These are phyloP conservation scores for Flagelloscypha sp. DNA, from an alignment of 768 basidiomycete genomes.

Conservation along the genomic window DNA sequence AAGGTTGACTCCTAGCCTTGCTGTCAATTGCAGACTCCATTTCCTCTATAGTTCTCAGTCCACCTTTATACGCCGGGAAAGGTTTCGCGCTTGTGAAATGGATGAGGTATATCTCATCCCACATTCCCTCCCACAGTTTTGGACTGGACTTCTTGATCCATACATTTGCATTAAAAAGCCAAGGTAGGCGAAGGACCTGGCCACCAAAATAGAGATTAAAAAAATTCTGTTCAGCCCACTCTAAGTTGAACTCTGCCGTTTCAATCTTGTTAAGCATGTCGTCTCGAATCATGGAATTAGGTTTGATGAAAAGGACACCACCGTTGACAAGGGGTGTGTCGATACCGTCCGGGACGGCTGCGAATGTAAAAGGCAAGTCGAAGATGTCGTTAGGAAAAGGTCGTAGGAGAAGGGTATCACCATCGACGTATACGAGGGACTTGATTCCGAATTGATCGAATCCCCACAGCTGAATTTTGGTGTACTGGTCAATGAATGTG, in stretches of 20 bases:
- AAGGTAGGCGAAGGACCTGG: conserved; percentile 24
- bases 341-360: conserved; percentile 24
- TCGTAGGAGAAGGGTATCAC: conserved; percentile 24
- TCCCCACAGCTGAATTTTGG: conserved; percentile 26
- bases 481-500: conserved; percentile 26
- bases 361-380: conserved; percentile 24
- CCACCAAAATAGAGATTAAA: conserved; percentile 28
- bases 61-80: too few species aligned
- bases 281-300: conserved; percentile 18
- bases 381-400: conserved; percentile 28
- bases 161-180: conserved; percentile 28
- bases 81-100: too few species aligned
- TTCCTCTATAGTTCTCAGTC: too few species aligned
- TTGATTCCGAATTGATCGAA: conserved; percentile 21
- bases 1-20: too few species aligned
- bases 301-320: conserved; percentile 25
- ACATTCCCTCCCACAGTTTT: conserved; percentile 21
- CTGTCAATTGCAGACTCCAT: too few species aligned
- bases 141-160: conserved; percentile 24
- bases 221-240: conserved; percentile 37
- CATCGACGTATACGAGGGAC: conserved; percentile 24
- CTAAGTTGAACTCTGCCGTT: conserved; percentile 27
- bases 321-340: conserved; percentile 28
- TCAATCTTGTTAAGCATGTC: conserved; percentile 28
- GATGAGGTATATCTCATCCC: conserved; percentile 21